Evolutionary conservation across 2,329 filamentous ascomycete species (phyloP).

Genomic region (Daldinia sp.): DNA sequence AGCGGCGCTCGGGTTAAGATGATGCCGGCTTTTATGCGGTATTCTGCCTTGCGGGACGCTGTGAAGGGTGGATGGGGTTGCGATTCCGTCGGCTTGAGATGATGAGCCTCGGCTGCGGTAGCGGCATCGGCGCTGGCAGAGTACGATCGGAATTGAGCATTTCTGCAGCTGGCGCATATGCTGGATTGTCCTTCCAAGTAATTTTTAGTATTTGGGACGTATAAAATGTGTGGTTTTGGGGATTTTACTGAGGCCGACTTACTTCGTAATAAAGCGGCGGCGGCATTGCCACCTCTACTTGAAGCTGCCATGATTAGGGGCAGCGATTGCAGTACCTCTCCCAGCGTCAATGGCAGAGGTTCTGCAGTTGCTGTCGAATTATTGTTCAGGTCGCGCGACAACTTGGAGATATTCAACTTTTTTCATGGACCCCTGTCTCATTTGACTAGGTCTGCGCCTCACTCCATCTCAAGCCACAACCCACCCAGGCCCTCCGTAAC

Average conservation of each 20-base stretch:
- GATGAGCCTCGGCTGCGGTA: conserved; percentile 49
- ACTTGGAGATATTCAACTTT: conserved; percentile 40
- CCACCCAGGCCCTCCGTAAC: background rate
- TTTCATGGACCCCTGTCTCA: conserved; percentile 34
- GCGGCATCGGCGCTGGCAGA: conserved; percentile 48
- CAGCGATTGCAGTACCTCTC: conserved; percentile 27
- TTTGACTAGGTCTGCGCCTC: conserved; percentile 2
- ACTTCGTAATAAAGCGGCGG: conserved; percentile 61
- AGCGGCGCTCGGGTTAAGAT: conserved; percentile 89
- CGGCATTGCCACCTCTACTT: conserved; percentile 63
- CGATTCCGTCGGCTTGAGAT: conserved; percentile 47
- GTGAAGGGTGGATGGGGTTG: conserved; percentile 45
- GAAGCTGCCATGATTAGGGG: conserved; percentile 59
- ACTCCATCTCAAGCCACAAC: conserved; percentile 21
- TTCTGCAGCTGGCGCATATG: conserved; percentile 50
- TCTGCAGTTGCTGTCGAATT: conserved; percentile 21
- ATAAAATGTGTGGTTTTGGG: conserved; percentile 18
- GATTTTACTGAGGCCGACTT: conserved; percentile 40
- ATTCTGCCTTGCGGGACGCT: conserved; percentile 45
- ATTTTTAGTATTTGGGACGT: conserved; percentile 44
- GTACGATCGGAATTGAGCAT: conserved; percentile 46
- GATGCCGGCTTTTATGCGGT: conserved; percentile 70
- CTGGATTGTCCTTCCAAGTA: conserved; percentile 45
- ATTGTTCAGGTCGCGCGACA: conserved; percentile 19
- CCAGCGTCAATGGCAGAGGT: conserved; percentile 31